Evolutionary conservation across 2,329 filamentous ascomycete species (phyloP).

Genomic region (Ceratocystis lukuohia): DNA sequence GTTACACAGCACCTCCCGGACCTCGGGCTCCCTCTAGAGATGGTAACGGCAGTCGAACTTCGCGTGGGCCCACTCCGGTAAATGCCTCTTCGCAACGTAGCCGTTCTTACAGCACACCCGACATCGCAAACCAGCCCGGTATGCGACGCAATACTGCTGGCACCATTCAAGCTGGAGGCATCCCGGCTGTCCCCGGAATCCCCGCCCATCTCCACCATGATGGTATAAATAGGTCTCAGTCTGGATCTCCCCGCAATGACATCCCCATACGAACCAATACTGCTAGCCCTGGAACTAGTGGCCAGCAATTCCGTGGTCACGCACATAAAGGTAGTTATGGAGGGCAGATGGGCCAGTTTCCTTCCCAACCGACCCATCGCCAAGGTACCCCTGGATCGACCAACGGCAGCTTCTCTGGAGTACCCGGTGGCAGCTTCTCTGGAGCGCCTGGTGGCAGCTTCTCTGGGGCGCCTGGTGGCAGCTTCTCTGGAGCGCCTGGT

Average conservation of each 20-base stretch:
- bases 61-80: constrained; percentile 53
- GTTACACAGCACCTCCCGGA: constrained; percentile 81
- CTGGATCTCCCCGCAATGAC: constrained; percentile 60
- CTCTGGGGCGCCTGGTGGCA: constrained; percentile 27
- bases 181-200: constrained; percentile 64
- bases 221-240: constrained; percentile 64
- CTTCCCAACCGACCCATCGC: constrained; percentile 39
- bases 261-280: constrained; percentile 55
- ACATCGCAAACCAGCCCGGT: constrained; percentile 60
- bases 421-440: constrained; percentile 23
- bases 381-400: constrained; percentile 33
- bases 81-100: constrained; percentile 62
- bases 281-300: constrained; percentile 55
- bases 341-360: constrained; percentile 43
- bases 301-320: constrained; percentile 39
- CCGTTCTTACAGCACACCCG: constrained; percentile 87
- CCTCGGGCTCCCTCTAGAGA: constrained; percentile 69
- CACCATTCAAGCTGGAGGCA: constrained; percentile 41
- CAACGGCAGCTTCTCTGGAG: constrained; percentile 27
- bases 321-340: constrained; percentile 37
- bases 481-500: constrained; percentile 26
- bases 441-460: background rate
- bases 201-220: constrained; percentile 53
- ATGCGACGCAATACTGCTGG: constrained; percentile 35
- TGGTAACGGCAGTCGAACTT: constrained; percentile 36